Evolutionary conservation across 371 early-diverging fungal species (phyloP).

Genomic region (Capillidium heterosporum): DNA sequence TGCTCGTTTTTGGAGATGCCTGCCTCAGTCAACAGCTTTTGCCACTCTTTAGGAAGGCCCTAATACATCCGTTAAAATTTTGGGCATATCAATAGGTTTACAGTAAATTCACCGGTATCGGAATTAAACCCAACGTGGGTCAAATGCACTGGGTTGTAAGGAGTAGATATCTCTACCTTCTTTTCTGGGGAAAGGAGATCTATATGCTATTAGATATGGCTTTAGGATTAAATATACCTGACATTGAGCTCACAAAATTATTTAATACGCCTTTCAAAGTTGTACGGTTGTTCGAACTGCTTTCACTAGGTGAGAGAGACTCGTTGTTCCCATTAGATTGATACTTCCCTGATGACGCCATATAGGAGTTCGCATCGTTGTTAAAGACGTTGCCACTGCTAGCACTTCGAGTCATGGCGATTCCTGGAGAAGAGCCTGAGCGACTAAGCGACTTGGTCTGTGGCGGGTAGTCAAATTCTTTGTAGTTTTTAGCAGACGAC

Average conservation of each 20-base stretch:
- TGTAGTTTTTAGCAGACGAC: background rate
- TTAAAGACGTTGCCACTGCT: constrained; percentile 1
- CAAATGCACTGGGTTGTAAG: constrained; percentile 90
- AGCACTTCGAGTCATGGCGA: constrained; percentile 2
- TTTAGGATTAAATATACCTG: constrained; percentile 13
- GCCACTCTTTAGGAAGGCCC: constrained; percentile 93
- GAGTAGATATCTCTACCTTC: constrained; percentile 81
- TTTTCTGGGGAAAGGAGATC: constrained; percentile 41
- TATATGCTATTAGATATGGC: constrained; percentile 10
- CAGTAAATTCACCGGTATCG: constrained; percentile 81
- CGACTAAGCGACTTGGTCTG: background rate
- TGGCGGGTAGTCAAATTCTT: background rate
- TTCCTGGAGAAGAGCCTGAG: background rate
- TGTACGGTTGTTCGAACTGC: background rate
- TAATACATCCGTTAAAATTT: constrained; percentile 10
- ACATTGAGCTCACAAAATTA: constrained; percentile 39
- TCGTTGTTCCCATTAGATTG: background rate
- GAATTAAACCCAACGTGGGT: constrained; percentile 87
- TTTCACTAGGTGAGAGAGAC: background rate
- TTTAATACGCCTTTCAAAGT: constrained; percentile 47
- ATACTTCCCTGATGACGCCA: background rate
- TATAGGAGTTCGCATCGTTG: background rate
- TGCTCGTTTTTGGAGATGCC: constrained; percentile 92
- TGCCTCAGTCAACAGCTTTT: constrained; percentile 67
- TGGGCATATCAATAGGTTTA: constrained; percentile 12